phyloP scores from a whole-genome alignment of 2,329 filamentous ascomycete species.

The Cercospora citrullina region DNA sequence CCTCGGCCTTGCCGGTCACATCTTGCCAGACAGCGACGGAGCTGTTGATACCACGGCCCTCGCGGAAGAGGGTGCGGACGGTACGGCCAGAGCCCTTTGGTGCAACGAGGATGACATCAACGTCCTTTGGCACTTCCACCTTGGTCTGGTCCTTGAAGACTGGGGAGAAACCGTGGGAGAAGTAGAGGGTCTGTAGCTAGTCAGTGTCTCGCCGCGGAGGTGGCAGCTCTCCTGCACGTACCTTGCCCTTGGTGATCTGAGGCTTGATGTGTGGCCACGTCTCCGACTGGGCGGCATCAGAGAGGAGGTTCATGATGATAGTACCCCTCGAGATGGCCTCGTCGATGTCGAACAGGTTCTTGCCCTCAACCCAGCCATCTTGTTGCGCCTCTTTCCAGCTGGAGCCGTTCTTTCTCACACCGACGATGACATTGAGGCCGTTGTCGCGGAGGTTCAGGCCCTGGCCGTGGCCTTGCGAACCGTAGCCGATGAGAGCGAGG shows the following conservation, averaged over 20 bases:
- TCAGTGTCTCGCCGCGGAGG: slow-evolving; percentile 26
- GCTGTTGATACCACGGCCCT: slow-evolving; percentile 99
- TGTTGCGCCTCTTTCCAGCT: slow-evolving; percentile 97
- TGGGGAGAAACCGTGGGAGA: slow-evolving; percentile 99
- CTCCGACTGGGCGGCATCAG: slow-evolving; percentile 96
- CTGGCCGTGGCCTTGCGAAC: slow-evolving; percentile 96
- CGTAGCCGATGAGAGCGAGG: slow-evolving; percentile 97
- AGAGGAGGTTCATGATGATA: slow-evolving; percentile 99
- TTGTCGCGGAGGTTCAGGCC: slow-evolving; percentile 99
- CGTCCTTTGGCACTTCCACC: slow-evolving; percentile 91
- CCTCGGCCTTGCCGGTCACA: slow-evolving; percentile 94
- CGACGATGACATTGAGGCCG: slow-evolving; percentile 97
- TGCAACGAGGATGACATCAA: slow-evolving; percentile 98
- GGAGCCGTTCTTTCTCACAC: slow-evolving; percentile 96
- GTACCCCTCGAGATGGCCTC: slow-evolving; percentile 92
- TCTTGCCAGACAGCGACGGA: slow-evolving; percentile 98
- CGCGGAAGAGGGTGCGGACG: slow-evolving; percentile 96
- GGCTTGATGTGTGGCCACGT: slow-evolving; percentile 99
- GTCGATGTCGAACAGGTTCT: slow-evolving; percentile 98
- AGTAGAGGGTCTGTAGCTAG: slow-evolving; percentile 82
- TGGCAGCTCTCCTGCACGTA: slow-evolving; percentile 43
- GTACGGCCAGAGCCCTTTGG: slow-evolving; percentile 99
- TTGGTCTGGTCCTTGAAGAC: slow-evolving; percentile 99
- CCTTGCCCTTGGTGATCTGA: slow-evolving; percentile 97
- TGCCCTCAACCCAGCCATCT: slow-evolving; percentile 97